These are phyloP conservation scores for Sanghuangporus weigelae DNA, from an alignment of 1,284 basidiomycete species.

Conservation along the genomic window DNA sequence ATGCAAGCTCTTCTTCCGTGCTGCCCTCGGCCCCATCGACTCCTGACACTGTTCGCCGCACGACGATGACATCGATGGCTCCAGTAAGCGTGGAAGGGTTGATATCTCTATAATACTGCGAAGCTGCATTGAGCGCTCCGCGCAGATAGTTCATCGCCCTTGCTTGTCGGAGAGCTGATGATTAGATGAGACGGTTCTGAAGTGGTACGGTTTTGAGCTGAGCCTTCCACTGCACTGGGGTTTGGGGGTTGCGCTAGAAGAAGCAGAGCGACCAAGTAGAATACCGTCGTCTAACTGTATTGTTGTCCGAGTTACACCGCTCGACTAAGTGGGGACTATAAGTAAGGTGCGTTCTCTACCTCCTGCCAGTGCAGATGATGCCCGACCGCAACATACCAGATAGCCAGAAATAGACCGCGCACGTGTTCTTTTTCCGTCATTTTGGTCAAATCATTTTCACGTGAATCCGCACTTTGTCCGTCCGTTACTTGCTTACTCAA, in stretches of 20 bases:
- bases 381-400: not conserved
- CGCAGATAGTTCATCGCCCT: slow-evolving; percentile 72
- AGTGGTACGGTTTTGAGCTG: not conserved
- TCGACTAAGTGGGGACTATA: not conserved
- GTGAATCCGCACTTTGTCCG: not conserved
- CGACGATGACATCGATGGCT: slow-evolving; percentile 95
- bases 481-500: not conserved
- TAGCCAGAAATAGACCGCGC: not conserved
- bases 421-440: not conserved
- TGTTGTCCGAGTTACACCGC: not conserved
- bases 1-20: slow-evolving; percentile 65
- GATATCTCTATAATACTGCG: slow-evolving; percentile 85
- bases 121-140: slow-evolving; percentile 74
- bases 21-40: slow-evolving; percentile 42
- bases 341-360: not conserved
- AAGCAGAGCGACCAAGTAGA: not conserved
- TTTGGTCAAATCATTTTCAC: not conserved
- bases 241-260: not conserved
- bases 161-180: not conserved
- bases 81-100: slow-evolving; percentile 94
- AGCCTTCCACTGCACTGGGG: not conserved
- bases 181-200: not conserved
- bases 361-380: too few species aligned
- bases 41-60: slow-evolving; percentile 36
- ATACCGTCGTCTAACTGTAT: not conserved